Evolutionary conservation across 2,329 filamentous ascomycete genomes (phyloP).

Genomic region (Truncatella angustata): DNA sequence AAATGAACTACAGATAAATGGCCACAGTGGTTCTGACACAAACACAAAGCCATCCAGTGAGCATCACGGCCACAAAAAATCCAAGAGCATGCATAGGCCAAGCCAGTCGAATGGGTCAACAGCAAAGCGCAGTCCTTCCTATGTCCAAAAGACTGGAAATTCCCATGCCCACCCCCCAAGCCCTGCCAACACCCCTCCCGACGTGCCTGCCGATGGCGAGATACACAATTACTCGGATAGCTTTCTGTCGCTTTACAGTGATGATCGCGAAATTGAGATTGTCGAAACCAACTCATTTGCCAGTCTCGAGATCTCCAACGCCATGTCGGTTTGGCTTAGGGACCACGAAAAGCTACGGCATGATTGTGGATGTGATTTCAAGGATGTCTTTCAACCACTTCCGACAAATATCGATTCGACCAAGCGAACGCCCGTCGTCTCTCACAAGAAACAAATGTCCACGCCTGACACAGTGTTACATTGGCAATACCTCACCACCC

Average conservation of each 20-base stretch:
- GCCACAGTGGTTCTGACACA: conserved; percentile 59
- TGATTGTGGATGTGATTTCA: conserved; percentile 63
- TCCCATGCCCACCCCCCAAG: conserved; percentile 62
- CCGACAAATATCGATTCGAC: conserved; percentile 42
- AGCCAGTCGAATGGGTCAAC: conserved; percentile 75
- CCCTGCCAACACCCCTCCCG: conserved; percentile 73
- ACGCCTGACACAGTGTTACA: conserved; percentile 57
- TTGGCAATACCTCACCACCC: conserved; percentile 65
- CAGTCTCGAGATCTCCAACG: conserved; percentile 71
- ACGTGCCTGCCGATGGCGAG: conserved; percentile 59
- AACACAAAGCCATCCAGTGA: conserved; percentile 46
- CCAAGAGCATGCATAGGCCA: conserved; percentile 77
- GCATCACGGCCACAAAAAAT: conserved; percentile 67
- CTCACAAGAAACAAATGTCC: conserved; percentile 45
- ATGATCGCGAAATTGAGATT: conserved; percentile 54
- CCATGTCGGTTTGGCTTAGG: conserved; percentile 75
- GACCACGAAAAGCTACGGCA: conserved; percentile 67
- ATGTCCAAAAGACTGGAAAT: conserved; percentile 61
- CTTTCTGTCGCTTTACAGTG: conserved; percentile 72
- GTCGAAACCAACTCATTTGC: conserved; percentile 75
- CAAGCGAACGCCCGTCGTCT: conserved; percentile 46
- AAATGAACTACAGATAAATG: conserved; percentile 66
- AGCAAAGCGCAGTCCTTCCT: conserved; percentile 62
- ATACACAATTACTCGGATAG: conserved; percentile 70
- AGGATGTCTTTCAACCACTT: conserved; percentile 66